These are phyloP conservation scores for Antrodiella citrinella DNA, from an alignment of 768 basidiomycete species.

Conservation along the genomic window DNA sequence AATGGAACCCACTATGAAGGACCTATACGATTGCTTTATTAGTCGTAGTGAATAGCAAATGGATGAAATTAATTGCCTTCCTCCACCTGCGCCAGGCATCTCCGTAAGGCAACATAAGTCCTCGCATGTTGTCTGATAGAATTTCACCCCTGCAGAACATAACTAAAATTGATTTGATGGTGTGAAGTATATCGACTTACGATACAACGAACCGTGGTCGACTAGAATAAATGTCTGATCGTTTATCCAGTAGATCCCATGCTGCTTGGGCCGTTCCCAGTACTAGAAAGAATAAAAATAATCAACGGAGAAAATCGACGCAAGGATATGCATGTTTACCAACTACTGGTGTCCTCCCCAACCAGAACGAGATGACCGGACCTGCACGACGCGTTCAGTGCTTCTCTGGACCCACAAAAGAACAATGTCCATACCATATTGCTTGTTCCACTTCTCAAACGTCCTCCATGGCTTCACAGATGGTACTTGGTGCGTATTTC, in stretches of 20 bases:
- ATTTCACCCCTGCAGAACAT: constrained; percentile 21
- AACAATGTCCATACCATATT: constrained; percentile 29
- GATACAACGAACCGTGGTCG: constrained; percentile 39
- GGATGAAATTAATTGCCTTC: neutral
- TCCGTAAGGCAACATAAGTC: constrained; percentile 4
- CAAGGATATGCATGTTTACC: constrained; percentile 22
- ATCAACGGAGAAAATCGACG: no score
- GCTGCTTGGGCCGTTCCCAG: constrained; percentile 38
- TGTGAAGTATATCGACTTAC: no score
- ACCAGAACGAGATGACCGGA: constrained; percentile 32
- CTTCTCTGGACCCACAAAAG: neutral
- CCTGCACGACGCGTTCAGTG: constrained; percentile 19
- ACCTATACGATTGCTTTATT: constrained; percentile 20
- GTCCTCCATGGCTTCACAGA: constrained; percentile 38
- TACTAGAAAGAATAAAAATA: constrained; percentile 27
- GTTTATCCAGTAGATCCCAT: constrained; percentile 40
- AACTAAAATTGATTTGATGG: no score
- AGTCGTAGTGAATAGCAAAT: neutral
- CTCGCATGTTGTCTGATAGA: constrained; percentile 4
- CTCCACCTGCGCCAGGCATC: constrained; percentile 7
- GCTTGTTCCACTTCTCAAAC: constrained; percentile 38
- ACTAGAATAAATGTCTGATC: constrained; percentile 38
- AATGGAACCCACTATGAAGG: constrained; percentile 36
- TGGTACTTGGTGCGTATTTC: constrained; percentile 39
- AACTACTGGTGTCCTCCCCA: constrained; percentile 36